Evolutionary conservation across 1,284 basidiomycete species (phyloP).

Genomic region (Dichomitus squalens): DNA sequence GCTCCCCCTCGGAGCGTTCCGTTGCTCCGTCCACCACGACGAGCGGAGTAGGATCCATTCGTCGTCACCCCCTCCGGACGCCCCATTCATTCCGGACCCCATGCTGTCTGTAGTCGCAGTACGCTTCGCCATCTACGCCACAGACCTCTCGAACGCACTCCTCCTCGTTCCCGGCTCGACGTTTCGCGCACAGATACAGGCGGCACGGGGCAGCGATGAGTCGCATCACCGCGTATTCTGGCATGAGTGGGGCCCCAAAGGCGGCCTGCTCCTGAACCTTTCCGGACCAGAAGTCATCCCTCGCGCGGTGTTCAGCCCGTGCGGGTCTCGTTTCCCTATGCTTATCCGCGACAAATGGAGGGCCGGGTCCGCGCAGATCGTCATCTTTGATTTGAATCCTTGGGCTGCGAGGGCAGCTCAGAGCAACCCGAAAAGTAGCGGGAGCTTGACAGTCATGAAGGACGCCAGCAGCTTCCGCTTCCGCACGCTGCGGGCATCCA

Average conservation of each 20-base stretch:
- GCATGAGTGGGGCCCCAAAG: slow-evolving; percentile 12
- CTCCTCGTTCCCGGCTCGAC: slow-evolving; percentile 10
- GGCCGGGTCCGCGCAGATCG: neutral
- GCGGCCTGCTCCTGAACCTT: slow-evolving; percentile 7
- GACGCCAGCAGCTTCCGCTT: neutral
- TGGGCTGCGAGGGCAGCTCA: neutral
- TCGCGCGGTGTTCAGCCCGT: neutral
- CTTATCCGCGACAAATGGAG: slow-evolving; percentile 1
- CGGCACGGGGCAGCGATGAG: neutral
- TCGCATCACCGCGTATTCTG: slow-evolving; percentile 6
- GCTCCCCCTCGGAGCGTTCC: slow-evolving; percentile 11
- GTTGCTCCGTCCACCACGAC: slow-evolving; percentile 7
- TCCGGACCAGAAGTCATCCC: neutral
- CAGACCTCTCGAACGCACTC: neutral
- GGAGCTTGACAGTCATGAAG: neutral
- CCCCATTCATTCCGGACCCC: slow-evolving; percentile 6
- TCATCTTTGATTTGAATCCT: slow-evolving; percentile 5
- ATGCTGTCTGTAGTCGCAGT: neutral
- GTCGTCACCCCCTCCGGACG: neutral
- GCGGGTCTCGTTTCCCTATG: slow-evolving; percentile 2
- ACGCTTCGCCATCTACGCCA: slow-evolving; percentile 6
- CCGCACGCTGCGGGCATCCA: neutral
- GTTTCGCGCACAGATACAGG: neutral
- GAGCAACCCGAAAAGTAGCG: neutral
- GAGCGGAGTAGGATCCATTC: slow-evolving; percentile 1